A percentile compares a stretch with the other conserved stretches of the same genome.
phyloP scores from a whole-genome alignment of 1,284 basidiomycete genomes.

The Ustilago xerochloae region DNA sequence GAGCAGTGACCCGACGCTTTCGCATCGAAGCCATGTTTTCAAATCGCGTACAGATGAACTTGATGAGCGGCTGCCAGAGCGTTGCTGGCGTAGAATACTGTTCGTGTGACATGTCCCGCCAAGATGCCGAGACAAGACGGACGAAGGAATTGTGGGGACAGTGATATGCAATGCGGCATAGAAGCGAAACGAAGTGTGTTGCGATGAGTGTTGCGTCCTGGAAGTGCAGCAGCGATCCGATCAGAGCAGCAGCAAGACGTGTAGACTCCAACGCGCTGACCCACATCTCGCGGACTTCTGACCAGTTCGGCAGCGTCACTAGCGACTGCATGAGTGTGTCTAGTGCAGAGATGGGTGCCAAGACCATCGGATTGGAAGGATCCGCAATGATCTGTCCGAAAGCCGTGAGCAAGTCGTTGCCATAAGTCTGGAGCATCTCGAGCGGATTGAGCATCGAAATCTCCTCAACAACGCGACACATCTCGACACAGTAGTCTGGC shows the following conservation, averaged over 20 bases:
- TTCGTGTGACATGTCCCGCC: slow-evolving; percentile 26
- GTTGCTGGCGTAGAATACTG: slow-evolving; percentile 15
- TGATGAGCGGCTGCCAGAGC: slow-evolving; percentile 43
- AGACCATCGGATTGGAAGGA: slow-evolving; percentile 52
- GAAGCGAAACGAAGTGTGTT: slow-evolving; percentile 53
- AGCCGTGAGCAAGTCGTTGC: slow-evolving; percentile 44
- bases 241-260: slow-evolving; percentile 48
- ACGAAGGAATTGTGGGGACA: slow-evolving; percentile 44
- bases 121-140: slow-evolving; percentile 43
- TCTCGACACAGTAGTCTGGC: slow-evolving; percentile 62
- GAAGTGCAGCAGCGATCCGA: slow-evolving; percentile 51
- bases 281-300: slow-evolving; percentile 34
- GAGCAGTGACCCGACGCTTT: slow-evolving; percentile 52
- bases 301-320: slow-evolving; percentile 38
- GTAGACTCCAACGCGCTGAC: slow-evolving; percentile 46
- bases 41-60: slow-evolving; percentile 44
- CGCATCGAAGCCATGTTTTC: slow-evolving; percentile 61
- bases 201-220: slow-evolving; percentile 56
- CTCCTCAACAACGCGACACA: slow-evolving; percentile 61
- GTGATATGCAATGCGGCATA: slow-evolving; percentile 56
- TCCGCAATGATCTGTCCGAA: slow-evolving; percentile 57
- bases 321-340: slow-evolving; percentile 58
- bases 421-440: slow-evolving; percentile 55
- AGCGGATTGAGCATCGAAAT: slow-evolving; percentile 57
- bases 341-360: slow-evolving; percentile 55